phyloP scores from a whole-genome alignment of 192 early-diverging fungal species.

The Oehlia diaphana region DNA sequence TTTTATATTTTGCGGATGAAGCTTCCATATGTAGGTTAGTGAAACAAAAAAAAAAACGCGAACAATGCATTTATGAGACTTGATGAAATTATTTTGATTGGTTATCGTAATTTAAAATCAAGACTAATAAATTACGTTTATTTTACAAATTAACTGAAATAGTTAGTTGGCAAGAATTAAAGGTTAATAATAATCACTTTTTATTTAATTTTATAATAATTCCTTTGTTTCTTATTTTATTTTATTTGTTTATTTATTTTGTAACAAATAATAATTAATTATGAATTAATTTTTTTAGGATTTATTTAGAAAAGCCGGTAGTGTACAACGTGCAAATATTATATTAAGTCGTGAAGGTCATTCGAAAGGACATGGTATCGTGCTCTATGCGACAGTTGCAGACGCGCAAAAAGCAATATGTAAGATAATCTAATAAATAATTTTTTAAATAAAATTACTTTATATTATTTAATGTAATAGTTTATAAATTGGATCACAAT shows the following conservation, averaged over 20 bases:
- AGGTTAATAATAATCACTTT: not conserved
- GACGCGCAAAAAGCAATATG: conserved; percentile 62
- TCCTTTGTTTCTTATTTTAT: not conserved
- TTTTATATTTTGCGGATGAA: not conserved
- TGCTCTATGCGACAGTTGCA: conserved; percentile 56
- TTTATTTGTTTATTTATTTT: not conserved
- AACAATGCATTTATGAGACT: not conserved
- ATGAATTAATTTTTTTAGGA: conserved; percentile 32
- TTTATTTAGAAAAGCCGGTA: conserved; percentile 57
- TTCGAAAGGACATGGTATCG: conserved; percentile 68
- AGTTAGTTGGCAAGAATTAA: conserved; percentile 33
- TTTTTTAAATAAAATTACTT: not conserved
- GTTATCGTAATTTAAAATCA: conserved; percentile 1
- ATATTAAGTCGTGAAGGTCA: conserved; percentile 48
- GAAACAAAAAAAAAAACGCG: conserved; percentile 10
- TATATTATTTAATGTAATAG: not conserved
- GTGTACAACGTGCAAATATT: conserved; percentile 59
- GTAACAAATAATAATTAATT: not conserved
- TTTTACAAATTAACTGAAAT: not conserved
- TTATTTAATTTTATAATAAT: not conserved
- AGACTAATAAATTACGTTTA: not conserved
- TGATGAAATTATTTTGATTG: not conserved
- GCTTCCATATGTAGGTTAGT: conserved; percentile 31
- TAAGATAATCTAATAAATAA: conserved; percentile 20
- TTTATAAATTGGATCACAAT: not conserved